Evolutionary conservation across 768 basidiomycete species (phyloP), one percentile per base, ranked within the genome.

Genomic region (Kwoniella shandongensis): DNA sequence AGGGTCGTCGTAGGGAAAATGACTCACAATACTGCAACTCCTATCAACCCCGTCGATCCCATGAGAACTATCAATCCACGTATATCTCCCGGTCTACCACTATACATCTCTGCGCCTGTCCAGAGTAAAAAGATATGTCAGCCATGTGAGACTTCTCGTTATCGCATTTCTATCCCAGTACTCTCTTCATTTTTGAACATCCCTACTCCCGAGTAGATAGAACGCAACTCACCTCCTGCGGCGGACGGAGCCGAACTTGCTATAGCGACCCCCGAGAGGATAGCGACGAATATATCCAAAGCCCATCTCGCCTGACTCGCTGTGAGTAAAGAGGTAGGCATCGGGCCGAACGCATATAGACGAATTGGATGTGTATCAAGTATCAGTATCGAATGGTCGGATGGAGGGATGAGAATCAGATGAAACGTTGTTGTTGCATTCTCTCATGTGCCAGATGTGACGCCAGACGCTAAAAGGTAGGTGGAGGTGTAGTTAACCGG

Each of bases 261-360:
- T n/a, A 70, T 59, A 6, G 57, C 63, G 23, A 63, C 52, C 8
- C 47, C 32, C 10, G 57, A 54, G 4, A 65, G 53, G 6, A 57
- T 18, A 10, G 41, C 55, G 6, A 68, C 51, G 2, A 64, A 38
- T 25, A 55, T 29, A 38, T 62, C 55, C 15, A 66, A 25, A 11
- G 53, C 58, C 67, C 64, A 63, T 57, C 67, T 20, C 22, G 64
- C 57, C 30, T 62, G 61, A 32, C 51, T 45, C 13, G 61, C 32
- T 10, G 57, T 63, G 30, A 62, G 50, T n/a, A 66, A 32, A 13
- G 32, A 32, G 13, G 7, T 32, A 32, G 32, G 32, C 32, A 32
- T 32, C 7, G 13, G 32, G 32, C 13, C n/a, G n/a, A n/a, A n/a
- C n/a, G n/a, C n/a, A n/a, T n/a, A n/a, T n/a, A n/a, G n/a, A n/a